phyloP scores from a whole-genome alignment of 805 yeast species.

The Candida andamanensis region DNA sequence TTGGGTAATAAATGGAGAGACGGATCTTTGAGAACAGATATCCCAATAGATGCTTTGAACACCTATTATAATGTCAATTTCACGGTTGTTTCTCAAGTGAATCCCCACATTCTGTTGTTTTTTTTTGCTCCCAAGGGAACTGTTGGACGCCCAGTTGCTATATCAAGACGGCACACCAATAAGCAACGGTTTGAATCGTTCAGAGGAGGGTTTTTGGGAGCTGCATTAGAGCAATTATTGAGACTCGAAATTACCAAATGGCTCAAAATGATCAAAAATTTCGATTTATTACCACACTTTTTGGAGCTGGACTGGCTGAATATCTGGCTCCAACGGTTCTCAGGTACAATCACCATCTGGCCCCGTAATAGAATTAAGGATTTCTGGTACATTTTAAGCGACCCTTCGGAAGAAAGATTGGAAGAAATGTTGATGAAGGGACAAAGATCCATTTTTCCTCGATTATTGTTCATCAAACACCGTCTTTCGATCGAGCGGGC shows the following conservation, averaged over 20 bases:
- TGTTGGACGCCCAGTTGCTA: conserved; percentile 71
- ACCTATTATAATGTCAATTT: conserved; percentile 73
- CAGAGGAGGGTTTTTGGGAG: conserved; percentile 72
- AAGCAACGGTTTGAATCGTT: conserved; percentile 36
- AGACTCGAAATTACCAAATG: conserved; percentile 75
- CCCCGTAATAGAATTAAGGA: conserved; percentile 60
- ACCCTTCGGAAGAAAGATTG: conserved; percentile 59
- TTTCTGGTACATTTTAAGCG: conserved; percentile 58
- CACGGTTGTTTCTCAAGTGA: conserved; percentile 74
- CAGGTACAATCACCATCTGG: conserved; percentile 74
- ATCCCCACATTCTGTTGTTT: conserved; percentile 74
- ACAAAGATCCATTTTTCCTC: conserved; percentile 61
- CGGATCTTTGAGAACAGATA: conserved; percentile 74
- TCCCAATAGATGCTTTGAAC: conserved; percentile 69
- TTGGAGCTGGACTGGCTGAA: conserved; percentile 79
- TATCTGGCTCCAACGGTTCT: conserved; percentile 67
- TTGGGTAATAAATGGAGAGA: conserved; percentile 76
- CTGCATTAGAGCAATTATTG: conserved; percentile 65
- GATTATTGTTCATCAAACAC: conserved; percentile 58
- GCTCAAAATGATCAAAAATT: conserved; percentile 58
- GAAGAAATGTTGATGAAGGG: conserved; percentile 56
- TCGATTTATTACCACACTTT: conserved; percentile 63
- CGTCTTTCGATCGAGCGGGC: conserved; percentile 61
- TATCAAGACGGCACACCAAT: conserved; percentile 38
- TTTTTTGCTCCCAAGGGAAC: conserved; percentile 77